These are phyloP conservation scores for Centella asiatica DNA, from an alignment of 129 eudicot species.

Conservation along the genomic window DNA sequence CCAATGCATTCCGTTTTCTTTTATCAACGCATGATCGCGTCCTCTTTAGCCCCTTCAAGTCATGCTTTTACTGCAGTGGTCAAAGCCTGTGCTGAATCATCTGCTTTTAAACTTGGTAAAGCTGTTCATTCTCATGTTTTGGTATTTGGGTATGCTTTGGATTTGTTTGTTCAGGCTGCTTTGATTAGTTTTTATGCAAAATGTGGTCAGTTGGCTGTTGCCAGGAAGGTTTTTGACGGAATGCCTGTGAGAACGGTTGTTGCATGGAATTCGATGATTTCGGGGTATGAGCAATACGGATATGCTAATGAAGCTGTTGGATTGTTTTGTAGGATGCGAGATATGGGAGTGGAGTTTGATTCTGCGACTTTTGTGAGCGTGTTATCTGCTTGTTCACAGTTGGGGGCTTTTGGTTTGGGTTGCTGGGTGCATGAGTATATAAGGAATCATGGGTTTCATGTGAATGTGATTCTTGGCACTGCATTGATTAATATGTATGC, in stretches of 20 bases:
- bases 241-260: slow-evolving; percentile 41
- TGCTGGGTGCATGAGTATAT: slow-evolving; percentile 46
- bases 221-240: slow-evolving; percentile 41
- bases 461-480: slow-evolving; percentile 36
- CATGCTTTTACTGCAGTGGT: slow-evolving; percentile 43
- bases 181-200: slow-evolving; percentile 45
- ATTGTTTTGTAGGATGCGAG: slow-evolving; percentile 34
- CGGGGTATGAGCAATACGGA: slow-evolving; percentile 61
- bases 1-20: slow-evolving; percentile 34
- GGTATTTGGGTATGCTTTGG: slow-evolving; percentile 35
- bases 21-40: slow-evolving; percentile 35
- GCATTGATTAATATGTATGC: slow-evolving; percentile 52
- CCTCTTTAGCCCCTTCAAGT: slow-evolving; percentile 19
- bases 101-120: slow-evolving; percentile 24
- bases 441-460: not conserved
- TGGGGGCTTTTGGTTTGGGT: slow-evolving; percentile 45
- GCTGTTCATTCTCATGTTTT: slow-evolving; percentile 36
- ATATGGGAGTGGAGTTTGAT: slow-evolving; percentile 34
- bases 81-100: slow-evolving; percentile 39
- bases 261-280: slow-evolving; percentile 59
- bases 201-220: slow-evolving; percentile 26
- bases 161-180: slow-evolving; percentile 46
- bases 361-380: slow-evolving; percentile 38
- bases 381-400: slow-evolving; percentile 50
- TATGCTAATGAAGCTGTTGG: slow-evolving; percentile 30